phyloP scores from a whole-genome alignment of 306 rosid species.

The Acmispon strigosus region DNA sequence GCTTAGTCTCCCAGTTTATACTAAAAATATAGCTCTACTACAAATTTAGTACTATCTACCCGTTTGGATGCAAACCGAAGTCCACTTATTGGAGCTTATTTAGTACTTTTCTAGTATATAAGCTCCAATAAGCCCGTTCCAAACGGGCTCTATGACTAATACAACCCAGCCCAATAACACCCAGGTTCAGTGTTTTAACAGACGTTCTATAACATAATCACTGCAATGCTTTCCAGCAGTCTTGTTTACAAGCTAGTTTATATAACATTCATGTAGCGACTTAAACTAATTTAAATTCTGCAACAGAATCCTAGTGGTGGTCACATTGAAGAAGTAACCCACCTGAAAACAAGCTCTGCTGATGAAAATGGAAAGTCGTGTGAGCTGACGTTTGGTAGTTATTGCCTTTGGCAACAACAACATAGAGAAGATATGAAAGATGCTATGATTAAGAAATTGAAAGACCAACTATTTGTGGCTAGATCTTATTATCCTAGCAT shows the following conservation, averaged over 20 bases:
- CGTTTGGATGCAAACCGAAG: too few relatives aligned
- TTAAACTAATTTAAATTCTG: constrained; percentile 26
- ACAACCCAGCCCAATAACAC: neutral
- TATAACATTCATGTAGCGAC: constrained; percentile 3
- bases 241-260: constrained; percentile 11
- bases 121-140: too few relatives aligned
- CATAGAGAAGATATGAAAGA: constrained; percentile 86
- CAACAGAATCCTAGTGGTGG: constrained; percentile 51
- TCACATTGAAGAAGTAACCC: constrained; percentile 25
- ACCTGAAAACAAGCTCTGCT: constrained; percentile 27
- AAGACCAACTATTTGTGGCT: constrained; percentile 92
- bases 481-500: constrained; percentile 91
- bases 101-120: too few relatives aligned
- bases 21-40: neutral
- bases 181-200: neutral
- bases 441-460: constrained; percentile 68
- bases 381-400: constrained; percentile 81
- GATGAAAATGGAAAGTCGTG: constrained; percentile 68
- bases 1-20: neutral
- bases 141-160: neutral
- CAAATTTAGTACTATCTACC: neutral
- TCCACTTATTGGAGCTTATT: too few relatives aligned
- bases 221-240: neutral
- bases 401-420: constrained; percentile 79
- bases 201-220: neutral